phyloP scores from a whole-genome alignment of 2,329 filamentous ascomycete genomes.

The Colletotrichum sp. region DNA sequence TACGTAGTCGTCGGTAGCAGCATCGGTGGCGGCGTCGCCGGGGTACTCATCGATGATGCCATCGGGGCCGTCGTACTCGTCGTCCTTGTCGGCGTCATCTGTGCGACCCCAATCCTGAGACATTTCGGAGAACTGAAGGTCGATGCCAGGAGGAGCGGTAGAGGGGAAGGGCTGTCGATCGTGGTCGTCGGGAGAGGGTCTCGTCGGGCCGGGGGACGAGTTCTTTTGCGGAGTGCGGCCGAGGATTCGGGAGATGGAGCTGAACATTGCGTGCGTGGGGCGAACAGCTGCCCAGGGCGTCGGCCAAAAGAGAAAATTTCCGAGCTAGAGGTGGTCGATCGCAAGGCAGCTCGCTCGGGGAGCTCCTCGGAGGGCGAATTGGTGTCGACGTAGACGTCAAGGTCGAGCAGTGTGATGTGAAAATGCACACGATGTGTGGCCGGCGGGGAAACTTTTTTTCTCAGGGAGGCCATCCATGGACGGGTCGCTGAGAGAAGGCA shows the following conservation, averaged over 20 bases:
- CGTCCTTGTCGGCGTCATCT: neutral
- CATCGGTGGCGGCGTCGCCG: neutral
- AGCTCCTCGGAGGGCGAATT: neutral
- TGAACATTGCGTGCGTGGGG: slow-evolving; percentile 5
- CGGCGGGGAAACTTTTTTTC: neutral
- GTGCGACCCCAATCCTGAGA: neutral
- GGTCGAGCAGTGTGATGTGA: neutral
- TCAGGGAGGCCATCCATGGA: neutral
- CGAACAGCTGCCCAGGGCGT: neutral
- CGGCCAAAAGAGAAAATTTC: neutral
- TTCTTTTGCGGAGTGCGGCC: slow-evolving; percentile 1
- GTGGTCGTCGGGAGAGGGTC: neutral
- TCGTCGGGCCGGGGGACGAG: slow-evolving; percentile 12
- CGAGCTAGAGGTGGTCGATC: neutral
- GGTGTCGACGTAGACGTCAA: neutral
- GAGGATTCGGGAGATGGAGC: slow-evolving; percentile 8
- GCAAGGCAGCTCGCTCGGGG: neutral
- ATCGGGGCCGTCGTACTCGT: neutral
- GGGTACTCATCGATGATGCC: neutral
- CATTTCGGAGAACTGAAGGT: neutral
- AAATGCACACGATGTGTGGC: neutral
- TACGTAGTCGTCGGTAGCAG: neutral
- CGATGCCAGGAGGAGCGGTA: slow-evolving; percentile 1
- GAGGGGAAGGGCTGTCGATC: neutral
- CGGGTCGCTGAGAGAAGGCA: neutral